Percentiles rank a stretch among this genome's conserved stretches.
phyloP scores from a whole-genome alignment of 805 yeast species.

The Yarrowia divulgata region DNA sequence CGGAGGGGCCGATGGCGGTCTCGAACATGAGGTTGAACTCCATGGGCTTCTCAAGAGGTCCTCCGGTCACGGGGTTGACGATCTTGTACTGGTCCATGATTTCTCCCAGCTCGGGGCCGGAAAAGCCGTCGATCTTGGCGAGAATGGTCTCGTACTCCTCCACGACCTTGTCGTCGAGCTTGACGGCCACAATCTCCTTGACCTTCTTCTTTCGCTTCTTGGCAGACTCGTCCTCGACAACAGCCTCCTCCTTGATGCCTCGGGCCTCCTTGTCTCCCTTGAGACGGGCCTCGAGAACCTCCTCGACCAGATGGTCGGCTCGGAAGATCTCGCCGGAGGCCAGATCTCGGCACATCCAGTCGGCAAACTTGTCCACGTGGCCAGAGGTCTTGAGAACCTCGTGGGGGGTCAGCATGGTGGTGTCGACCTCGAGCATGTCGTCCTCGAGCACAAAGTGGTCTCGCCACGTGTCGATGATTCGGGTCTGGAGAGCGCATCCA shows the following conservation, averaged over 20 bases:
- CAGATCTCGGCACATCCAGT: slow-evolving; percentile 97
- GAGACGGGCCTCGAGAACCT: slow-evolving; percentile 92
- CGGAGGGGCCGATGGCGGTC: slow-evolving; percentile 99
- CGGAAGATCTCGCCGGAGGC: slow-evolving; percentile 98
- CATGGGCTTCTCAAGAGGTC: slow-evolving; percentile 83
- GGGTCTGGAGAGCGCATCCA: slow-evolving; percentile 98
- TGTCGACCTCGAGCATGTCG: slow-evolving; percentile 98
- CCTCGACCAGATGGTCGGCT: slow-evolving; percentile 98
- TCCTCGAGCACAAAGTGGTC: slow-evolving; percentile 97
- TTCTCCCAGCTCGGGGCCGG: slow-evolving; percentile 92
- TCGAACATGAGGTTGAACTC: slow-evolving; percentile 99
- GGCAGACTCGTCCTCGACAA: slow-evolving; percentile 81
- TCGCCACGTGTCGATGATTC: slow-evolving; percentile 94
- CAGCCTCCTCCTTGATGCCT: slow-evolving; percentile 74
- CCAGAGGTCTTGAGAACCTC: slow-evolving; percentile 99
- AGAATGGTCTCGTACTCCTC: slow-evolving; percentile 83
- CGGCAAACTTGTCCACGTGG: slow-evolving; percentile 98
- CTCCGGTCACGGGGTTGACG: slow-evolving; percentile 90
- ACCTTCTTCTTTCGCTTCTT: slow-evolving; percentile 90
- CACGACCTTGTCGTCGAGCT: slow-evolving; percentile 81
- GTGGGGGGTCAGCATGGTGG: slow-evolving; percentile 96
- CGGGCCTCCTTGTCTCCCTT: slow-evolving; percentile 98
- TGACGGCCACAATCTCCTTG: slow-evolving; percentile 88
- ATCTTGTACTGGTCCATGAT: slow-evolving; percentile 82
- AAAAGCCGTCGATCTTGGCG: slow-evolving; percentile 91